Percentiles rank a stretch among this genome's conserved stretches.
Conservation (phyloP, 768 basidiomycete species). For the Sarcodon aspratus region DNA sequence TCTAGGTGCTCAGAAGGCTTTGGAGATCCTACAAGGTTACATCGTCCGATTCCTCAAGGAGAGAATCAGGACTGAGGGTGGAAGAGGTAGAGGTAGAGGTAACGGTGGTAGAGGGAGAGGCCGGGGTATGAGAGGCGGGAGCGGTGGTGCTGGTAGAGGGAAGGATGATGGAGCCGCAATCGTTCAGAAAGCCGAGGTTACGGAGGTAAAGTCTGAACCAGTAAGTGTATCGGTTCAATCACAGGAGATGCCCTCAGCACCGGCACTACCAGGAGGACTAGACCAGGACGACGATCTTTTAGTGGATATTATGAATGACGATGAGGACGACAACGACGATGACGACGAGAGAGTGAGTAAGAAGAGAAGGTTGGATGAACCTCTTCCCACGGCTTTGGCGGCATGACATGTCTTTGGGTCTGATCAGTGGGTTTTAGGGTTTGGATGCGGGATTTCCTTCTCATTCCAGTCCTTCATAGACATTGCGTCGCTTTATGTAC, state of each 20-base stretch:
- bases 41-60: slow-evolving; percentile 83
- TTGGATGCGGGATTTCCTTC: no score
- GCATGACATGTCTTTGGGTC: background rate
- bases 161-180: slow-evolving; percentile 12
- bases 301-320: background rate
- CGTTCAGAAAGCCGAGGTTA: slow-evolving; percentile 10
- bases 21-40: slow-evolving; percentile 73
- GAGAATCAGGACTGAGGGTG: slow-evolving; percentile 33
- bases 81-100: slow-evolving; percentile 17
- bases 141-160: slow-evolving; percentile 9
- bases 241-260: no score
- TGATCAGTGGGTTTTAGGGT: no score
- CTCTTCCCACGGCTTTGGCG: background rate
- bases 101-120: slow-evolving; percentile 34
- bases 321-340: background rate
- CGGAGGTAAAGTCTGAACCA: slow-evolving; percentile 3
- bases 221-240: no score
- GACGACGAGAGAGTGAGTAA: slow-evolving; percentile 1
- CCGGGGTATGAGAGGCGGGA: slow-evolving; percentile 21
- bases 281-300: background rate
- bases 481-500: no score
- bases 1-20: slow-evolving; percentile 72
- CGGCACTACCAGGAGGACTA: background rate
- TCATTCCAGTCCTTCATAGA: no score
- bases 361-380: background rate